phyloP scores from a whole-genome alignment of 768 basidiomycete species.

The Coprinellus micaceus region DNA sequence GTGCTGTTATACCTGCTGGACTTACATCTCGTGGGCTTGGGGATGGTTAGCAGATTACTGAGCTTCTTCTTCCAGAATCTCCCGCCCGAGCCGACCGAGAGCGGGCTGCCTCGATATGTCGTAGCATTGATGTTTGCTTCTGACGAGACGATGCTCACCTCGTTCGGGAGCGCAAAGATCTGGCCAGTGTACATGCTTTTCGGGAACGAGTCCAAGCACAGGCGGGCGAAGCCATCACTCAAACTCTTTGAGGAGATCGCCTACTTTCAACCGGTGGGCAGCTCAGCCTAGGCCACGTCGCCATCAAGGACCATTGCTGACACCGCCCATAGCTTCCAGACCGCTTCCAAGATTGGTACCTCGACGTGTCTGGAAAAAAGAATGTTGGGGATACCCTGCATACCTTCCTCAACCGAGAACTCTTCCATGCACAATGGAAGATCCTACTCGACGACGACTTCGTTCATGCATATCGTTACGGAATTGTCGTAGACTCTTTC shows the following conservation, averaged over 20 bases:
- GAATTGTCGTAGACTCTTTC: constrained; percentile 1
- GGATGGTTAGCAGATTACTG: too few species aligned
- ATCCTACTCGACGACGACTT: constrained; percentile 6
- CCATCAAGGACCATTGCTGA: too few species aligned
- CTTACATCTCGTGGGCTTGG: too few species aligned
- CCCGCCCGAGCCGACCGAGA: too few species aligned
- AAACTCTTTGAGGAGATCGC: constrained; percentile 15
- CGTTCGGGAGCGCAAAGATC: constrained; percentile 15
- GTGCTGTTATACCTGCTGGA: too few species aligned
- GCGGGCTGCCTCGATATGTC: not conserved
- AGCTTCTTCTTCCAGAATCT: not conserved
- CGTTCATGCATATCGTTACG: not conserved
- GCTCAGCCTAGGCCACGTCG: not conserved
- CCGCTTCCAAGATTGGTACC: not conserved
- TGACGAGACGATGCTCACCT: constrained; percentile 15
- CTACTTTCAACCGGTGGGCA: constrained; percentile 15
- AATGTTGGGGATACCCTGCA: not conserved
- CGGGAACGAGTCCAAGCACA: constrained; percentile 17
- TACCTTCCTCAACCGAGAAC: not conserved
- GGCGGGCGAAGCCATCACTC: constrained; percentile 9
- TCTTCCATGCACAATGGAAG: constrained; percentile 3
- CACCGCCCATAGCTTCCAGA: constrained; percentile 2
- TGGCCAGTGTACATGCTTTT: constrained; percentile 18
- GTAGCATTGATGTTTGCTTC: constrained; percentile 24
- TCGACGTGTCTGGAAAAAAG: not conserved